phyloP scores from a whole-genome alignment of 2,329 filamentous ascomycete genomes.

The Akanthomyces lecanii region DNA sequence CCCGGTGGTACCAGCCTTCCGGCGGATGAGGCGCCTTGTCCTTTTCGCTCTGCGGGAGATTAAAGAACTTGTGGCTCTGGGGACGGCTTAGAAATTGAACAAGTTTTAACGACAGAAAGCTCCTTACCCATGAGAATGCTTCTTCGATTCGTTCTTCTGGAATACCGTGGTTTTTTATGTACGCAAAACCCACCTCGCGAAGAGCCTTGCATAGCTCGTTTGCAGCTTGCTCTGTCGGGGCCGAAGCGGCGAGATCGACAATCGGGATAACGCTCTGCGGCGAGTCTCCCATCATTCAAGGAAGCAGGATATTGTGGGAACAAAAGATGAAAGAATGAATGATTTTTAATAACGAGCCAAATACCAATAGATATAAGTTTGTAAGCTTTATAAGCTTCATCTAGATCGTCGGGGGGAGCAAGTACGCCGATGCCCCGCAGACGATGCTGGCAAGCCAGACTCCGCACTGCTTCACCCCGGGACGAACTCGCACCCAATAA shows the following conservation, averaged over 20 bases:
- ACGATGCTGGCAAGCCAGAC: neutral
- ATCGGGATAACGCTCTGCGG: neutral
- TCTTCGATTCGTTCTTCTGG: constrained; percentile 32
- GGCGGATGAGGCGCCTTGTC: constrained; percentile 30
- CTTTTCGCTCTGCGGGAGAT: constrained; percentile 29
- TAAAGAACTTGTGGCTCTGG: constrained; percentile 30
- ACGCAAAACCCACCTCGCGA: constrained; percentile 31
- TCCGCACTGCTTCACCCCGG: neutral
- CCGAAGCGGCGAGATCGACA: constrained; percentile 7
- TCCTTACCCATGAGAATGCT: constrained; percentile 33
- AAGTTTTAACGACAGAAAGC: too few relatives aligned
- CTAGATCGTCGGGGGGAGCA: neutral
- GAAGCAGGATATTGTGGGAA: neutral
- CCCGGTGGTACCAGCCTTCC: constrained; percentile 33
- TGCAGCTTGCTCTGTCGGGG: constrained; percentile 10
- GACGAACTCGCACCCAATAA: neutral
- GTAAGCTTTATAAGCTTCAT: neutral
- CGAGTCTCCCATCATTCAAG: neutral
- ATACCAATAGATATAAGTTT: neutral
- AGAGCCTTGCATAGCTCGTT: constrained; percentile 28
- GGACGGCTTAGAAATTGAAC: neutral
- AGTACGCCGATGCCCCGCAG: constrained; percentile 4
- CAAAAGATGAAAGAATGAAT: too few relatives aligned
- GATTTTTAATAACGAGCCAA: neutral
- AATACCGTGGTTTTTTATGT: constrained; percentile 33